Evolutionary conservation across 495 filamentous ascomycete species (phyloP), one percentile per base, ranked within the genome.

Genomic region (Penicillium pancosmium): DNA sequence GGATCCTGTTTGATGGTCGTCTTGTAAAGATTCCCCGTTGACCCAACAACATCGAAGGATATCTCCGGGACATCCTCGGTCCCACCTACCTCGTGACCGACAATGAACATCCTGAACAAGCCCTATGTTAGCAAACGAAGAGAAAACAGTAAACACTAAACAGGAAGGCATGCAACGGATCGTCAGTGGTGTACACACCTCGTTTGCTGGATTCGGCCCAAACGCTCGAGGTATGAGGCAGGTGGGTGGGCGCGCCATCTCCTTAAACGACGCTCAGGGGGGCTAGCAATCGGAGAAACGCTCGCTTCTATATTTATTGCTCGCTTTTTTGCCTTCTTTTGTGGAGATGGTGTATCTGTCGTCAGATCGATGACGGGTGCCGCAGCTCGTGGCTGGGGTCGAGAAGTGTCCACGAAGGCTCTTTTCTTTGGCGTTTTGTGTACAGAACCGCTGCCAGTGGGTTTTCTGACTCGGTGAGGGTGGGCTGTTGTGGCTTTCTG

Each of bases 21-120:
- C 10, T 75, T 83, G 74, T 95, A 95, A 48, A 93, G 74, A 63
- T 92, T 91, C 5, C 90, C 90, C 4, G 86, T 91, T 7, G 87
- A 82, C 23, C 91, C 91, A 13, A 87, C 86, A 50, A 95, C 74
- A 36, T 88, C 82, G 62, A 93, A 83, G 1, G 65, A 73, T 56
- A 90, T 82, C 35, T 79, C 70, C 2, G 78, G 84, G 4, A 60
- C 56, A 0, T 78, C 68, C 3, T 71, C 67, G 5, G 74, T 77
- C 12, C 72, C 74, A 25, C 55, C 56, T 6, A 84, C 74, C 16
- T 63, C 73, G 23, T 86, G 77, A 38, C 76, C 71, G 6, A 87
- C 71, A 5, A 88, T 77, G 57, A 80, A 85, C 81, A 89, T 86
- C 25, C 84, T 85, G 54, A 1, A 55, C 6, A 21, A 21, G 19